Conservation (phyloP, 176 grass and related monocot species). For the Eleusine coracana region DNA sequence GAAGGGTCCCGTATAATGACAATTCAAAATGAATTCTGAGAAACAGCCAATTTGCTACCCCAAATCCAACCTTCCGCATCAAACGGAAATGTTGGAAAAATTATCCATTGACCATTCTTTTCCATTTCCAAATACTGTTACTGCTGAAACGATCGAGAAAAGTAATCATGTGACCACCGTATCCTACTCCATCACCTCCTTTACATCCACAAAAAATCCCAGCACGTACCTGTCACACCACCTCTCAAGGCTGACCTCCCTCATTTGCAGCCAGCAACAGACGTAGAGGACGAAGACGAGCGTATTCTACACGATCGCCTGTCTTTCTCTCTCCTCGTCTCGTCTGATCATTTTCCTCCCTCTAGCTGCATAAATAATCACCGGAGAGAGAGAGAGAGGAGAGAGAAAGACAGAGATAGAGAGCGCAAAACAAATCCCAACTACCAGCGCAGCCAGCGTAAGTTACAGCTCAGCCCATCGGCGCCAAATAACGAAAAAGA, state of each 20-base stretch:
- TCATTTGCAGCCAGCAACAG: background rate
- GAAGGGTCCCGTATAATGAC: background rate
- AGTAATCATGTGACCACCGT: background rate
- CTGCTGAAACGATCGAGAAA: background rate
- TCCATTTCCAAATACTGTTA: background rate
- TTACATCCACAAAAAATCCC: background rate
- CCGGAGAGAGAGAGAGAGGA: background rate
- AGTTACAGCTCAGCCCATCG: constrained; percentile 52
- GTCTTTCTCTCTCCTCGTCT: background rate
- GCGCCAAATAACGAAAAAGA: background rate
- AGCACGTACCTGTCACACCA: background rate
- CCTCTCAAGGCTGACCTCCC: background rate
- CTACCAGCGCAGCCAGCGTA: constrained; percentile 37
- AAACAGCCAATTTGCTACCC: background rate
- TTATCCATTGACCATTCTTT: background rate
- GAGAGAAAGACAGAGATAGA: background rate
- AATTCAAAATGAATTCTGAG: background rate
- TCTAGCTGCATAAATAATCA: background rate
- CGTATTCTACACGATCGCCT: background rate
- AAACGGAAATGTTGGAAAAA: background rate
- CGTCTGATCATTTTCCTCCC: background rate
- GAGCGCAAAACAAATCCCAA: constrained; percentile 34
- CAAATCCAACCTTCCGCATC: background rate
- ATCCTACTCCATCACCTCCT: background rate
- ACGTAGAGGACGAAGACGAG: background rate